These are phyloP conservation scores for Mycena haematopus DNA, from an alignment of 768 basidiomycete genomes.

Conservation along the genomic window DNA sequence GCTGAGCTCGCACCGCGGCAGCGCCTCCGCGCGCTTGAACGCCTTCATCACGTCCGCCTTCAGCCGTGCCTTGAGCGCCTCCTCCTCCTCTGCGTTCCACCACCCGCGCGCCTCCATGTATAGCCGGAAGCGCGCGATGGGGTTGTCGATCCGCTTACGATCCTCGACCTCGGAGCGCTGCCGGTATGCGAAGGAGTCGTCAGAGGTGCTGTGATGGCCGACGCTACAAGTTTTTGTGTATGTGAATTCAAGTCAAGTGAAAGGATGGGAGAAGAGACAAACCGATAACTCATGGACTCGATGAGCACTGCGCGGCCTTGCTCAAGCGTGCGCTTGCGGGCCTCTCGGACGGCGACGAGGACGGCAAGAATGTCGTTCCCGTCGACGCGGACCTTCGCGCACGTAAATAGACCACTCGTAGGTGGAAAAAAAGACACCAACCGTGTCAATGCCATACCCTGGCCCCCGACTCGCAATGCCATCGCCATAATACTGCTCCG, in stretches of 20 bases:
- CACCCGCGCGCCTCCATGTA: slow-evolving; percentile 85
- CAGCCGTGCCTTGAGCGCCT: slow-evolving; percentile 67
- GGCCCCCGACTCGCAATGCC: slow-evolving; percentile 92
- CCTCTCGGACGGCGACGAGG: slow-evolving; percentile 73
- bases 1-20: slow-evolving; percentile 72
- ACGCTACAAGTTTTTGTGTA: slow-evolving; percentile 51
- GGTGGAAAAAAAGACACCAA: slow-evolving; percentile 35
- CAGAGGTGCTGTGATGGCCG: slow-evolving; percentile 95
- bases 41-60: slow-evolving; percentile 79
- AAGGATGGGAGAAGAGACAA: slow-evolving; percentile 27
- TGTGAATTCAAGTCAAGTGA: not conserved
- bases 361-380: slow-evolving; percentile 94
- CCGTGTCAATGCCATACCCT: slow-evolving; percentile 89
- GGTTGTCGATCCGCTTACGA: slow-evolving; percentile 90
- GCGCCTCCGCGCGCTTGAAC: slow-evolving; percentile 77
- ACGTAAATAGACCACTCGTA: too few species aligned
- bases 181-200: slow-evolving; percentile 95
- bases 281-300: slow-evolving; percentile 93
- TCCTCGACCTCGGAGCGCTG: slow-evolving; percentile 90
- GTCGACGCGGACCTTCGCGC: slow-evolving; percentile 65
- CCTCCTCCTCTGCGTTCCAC: slow-evolving; percentile 84
- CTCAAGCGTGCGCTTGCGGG: slow-evolving; percentile 72
- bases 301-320: slow-evolving; percentile 83
- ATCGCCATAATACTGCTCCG: slow-evolving; percentile 91
- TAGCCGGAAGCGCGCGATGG: slow-evolving; percentile 81